These are phyloP conservation scores for Tolypocladium capitatum DNA, from an alignment of 2,329 filamentous ascomycete species.

Conservation along the genomic window DNA sequence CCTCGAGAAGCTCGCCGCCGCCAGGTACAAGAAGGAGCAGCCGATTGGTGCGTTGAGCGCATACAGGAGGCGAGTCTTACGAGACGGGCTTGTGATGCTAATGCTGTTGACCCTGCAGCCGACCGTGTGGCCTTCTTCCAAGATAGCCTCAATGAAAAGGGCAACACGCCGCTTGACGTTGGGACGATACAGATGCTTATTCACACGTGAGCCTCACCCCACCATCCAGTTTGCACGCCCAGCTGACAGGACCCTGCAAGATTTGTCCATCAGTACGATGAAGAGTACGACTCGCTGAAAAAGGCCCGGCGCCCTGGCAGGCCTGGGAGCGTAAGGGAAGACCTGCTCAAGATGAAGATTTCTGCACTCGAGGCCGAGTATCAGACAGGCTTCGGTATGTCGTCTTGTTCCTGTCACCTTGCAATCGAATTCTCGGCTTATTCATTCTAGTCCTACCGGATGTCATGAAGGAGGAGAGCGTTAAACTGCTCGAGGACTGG, in stretches of 20 bases:
- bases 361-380: conserved; percentile 65
- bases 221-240: conserved; percentile 1
- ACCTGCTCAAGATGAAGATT: conserved; percentile 60
- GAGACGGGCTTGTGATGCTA: background rate
- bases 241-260: conserved; percentile 24
- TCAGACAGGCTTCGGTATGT: conserved; percentile 63
- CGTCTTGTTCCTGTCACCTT: background rate
- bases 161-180: conserved; percentile 32
- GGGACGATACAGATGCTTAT: conserved; percentile 49
- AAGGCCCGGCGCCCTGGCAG: conserved; percentile 63
- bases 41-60: conserved; percentile 45
- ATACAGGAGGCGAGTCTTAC: background rate
- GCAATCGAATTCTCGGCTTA: background rate
- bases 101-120: conserved; percentile 8
- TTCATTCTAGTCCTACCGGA: conserved; percentile 52
- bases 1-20: conserved; percentile 56
- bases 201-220: conserved; percentile 34
- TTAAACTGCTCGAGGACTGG: conserved; percentile 58
- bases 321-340: conserved; percentile 64
- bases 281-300: conserved; percentile 53
- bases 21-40: conserved; percentile 60
- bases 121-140: conserved; percentile 51
- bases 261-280: conserved; percentile 55
- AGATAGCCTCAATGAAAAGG: conserved; percentile 41
- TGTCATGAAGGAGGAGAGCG: conserved; percentile 51